Evolutionary conservation across 352 stramenopile genomes (phyloP).

Genomic region (Globisporangium abappressorium): DNA sequence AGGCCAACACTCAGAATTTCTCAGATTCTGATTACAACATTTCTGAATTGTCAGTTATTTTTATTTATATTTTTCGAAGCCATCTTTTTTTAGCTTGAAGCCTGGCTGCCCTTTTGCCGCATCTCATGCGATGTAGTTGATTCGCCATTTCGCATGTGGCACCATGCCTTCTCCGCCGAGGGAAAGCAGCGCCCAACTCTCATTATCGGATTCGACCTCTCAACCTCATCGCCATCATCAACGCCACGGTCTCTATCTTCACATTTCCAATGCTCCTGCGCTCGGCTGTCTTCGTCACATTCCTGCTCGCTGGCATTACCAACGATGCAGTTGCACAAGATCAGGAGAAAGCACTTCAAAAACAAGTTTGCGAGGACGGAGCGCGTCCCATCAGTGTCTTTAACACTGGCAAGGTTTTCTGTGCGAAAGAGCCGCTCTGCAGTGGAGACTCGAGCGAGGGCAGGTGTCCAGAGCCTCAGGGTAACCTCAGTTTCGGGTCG

Average conservation of each 20-base stretch:
- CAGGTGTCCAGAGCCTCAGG: conserved; percentile 10
- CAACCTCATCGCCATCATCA: not conserved
- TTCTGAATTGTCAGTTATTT: no score
- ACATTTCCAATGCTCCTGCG: not conserved
- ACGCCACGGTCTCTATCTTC: not conserved
- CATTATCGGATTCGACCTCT: not conserved
- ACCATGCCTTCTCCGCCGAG: not conserved
- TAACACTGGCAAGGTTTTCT: not conserved
- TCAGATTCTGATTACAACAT: no score
- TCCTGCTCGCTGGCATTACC: not conserved
- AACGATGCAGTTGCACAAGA: not conserved
- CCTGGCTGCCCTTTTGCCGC: no score
- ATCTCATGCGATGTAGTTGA: no score
- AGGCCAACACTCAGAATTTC: no score
- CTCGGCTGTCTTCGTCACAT: not conserved
- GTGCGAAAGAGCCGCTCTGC: conserved; percentile 5
- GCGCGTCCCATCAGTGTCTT: conserved; percentile 7
- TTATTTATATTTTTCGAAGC: no score
- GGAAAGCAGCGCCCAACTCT: no score
- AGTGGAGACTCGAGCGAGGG: conserved; percentile 3
- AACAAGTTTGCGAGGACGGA: not conserved
- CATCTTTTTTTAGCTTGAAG: no score
- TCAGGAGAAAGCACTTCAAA: not conserved
- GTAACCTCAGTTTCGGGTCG: conserved; percentile 1
- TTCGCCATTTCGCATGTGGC: not conserved